Evolutionary conservation across 441 rosid species (phyloP).

Genomic region (Raphanus hybrid): DNA sequence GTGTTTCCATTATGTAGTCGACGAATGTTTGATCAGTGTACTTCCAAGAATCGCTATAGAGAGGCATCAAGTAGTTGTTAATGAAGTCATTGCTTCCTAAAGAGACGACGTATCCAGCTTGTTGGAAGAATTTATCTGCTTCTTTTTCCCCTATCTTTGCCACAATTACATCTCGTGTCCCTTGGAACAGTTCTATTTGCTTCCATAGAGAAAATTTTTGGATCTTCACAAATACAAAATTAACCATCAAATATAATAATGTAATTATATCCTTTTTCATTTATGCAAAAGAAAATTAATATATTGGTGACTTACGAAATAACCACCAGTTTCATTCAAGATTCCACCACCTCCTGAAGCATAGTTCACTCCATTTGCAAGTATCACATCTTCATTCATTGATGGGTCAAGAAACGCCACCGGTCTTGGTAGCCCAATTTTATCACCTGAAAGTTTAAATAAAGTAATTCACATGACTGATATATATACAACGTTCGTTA

Average conservation of each 20-base stretch:
- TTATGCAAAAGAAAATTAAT: background rate
- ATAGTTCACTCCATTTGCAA: conserved; percentile 81
- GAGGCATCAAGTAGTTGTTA: conserved; percentile 94
- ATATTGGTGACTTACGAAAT: conserved; percentile 59
- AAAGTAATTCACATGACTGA: background rate
- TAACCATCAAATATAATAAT: too few species aligned
- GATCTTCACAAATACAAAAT: conserved; percentile 53
- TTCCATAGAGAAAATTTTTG: conserved; percentile 73
- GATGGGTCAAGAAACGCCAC: conserved; percentile 82
- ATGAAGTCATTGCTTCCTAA: conserved; percentile 98
- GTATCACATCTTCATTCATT: conserved; percentile 64
- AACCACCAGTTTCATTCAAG: conserved; percentile 81
- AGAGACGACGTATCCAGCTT: conserved; percentile 76
- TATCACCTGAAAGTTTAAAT: conserved; percentile 57
- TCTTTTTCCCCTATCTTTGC: conserved; percentile 56
- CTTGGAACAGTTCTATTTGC: conserved; percentile 80
- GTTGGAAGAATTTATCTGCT: conserved; percentile 65
- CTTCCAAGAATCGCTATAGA: conserved; percentile 79
- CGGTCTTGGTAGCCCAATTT: conserved; percentile 78
- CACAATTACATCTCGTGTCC: conserved; percentile 56
- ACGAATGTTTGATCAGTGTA: conserved; percentile 71
- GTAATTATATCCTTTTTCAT: too few species aligned
- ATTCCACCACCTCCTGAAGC: conserved; percentile 97
- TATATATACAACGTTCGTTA: background rate
- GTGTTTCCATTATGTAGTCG: conserved; percentile 73